These are phyloP conservation scores for Cryptococcus jaspeensis DNA, from an alignment of 1,284 basidiomycete genomes.

Conservation along the genomic window DNA sequence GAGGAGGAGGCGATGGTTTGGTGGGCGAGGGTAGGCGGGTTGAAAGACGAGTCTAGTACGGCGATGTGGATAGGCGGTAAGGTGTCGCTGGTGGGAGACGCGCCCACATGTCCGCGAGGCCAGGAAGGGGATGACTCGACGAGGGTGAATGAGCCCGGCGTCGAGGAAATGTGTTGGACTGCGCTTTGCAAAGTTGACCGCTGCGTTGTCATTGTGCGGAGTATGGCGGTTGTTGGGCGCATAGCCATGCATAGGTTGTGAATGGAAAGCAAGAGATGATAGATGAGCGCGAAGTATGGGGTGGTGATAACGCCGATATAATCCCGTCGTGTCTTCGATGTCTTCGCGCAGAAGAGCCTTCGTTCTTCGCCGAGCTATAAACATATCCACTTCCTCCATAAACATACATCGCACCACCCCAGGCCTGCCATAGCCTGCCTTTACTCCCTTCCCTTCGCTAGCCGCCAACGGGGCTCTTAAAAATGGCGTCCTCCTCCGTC, in stretches of 20 bases:
- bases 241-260: too few relatives aligned
- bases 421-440: background rate
- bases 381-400: background rate
- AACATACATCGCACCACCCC: background rate
- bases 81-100: background rate
- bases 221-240: background rate
- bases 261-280: too few relatives aligned
- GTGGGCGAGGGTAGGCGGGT: constrained; percentile 88
- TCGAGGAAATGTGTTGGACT: constrained; percentile 10
- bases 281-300: too few relatives aligned
- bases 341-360: background rate
- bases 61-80: constrained; percentile 43
- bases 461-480: background rate
- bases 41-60: constrained; percentile 89
- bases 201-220: background rate
- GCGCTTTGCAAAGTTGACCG: background rate
- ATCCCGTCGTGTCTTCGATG: background rate
- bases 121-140: constrained; percentile 8
- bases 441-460: too few relatives aligned
- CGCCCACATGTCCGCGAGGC: background rate
- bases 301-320: too few relatives aligned
- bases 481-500: constrained; percentile 34
- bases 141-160: constrained; percentile 10
- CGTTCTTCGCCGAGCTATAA: background rate
- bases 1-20: constrained; percentile 63